Evolutionary conservation across 352 stramenopile genomes (phyloP).

Genomic region (Phytophthora crassamura): DNA sequence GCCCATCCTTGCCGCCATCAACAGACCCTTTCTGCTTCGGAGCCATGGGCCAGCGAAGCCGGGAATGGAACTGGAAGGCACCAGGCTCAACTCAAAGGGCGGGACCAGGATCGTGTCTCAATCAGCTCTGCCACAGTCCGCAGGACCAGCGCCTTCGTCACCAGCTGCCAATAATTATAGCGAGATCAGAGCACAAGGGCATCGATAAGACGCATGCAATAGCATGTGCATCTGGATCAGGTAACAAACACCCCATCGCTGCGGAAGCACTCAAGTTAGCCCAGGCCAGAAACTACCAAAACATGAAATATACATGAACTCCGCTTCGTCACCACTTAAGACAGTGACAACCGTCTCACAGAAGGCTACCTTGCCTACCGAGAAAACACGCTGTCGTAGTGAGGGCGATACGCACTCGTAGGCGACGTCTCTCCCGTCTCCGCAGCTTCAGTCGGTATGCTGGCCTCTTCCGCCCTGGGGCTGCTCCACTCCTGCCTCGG

Average conservation of each 20-base stretch:
- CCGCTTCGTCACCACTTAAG: conserved; percentile 15
- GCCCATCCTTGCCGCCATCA: conserved; percentile 14
- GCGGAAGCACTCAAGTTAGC: not conserved
- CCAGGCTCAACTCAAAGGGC: conserved; percentile 7
- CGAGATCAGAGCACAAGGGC: conserved; percentile 34
- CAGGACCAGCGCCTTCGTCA: conserved; percentile 6
- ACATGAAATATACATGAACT: conserved; percentile 30
- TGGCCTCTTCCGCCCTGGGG: conserved; percentile 18
- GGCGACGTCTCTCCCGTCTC: conserved; percentile 19
- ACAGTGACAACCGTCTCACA: not conserved
- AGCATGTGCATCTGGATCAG: not conserved
- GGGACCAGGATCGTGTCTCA: conserved; percentile 9
- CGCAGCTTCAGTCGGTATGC: conserved; percentile 7
- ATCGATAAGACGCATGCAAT: conserved; percentile 18
- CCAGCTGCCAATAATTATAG: conserved; percentile 6
- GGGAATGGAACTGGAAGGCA: conserved; percentile 6
- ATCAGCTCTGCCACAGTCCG: conserved; percentile 16
- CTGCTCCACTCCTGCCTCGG: conserved; percentile 22
- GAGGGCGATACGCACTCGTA: conserved; percentile 48
- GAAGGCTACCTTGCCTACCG: conserved; percentile 33
- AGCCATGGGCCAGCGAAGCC: conserved; percentile 16
- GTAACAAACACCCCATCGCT: no score
- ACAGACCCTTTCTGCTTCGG: conserved; percentile 15
- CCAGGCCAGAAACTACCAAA: not conserved
- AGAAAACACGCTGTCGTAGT: conserved; percentile 76